Conservation (phyloP, 495 filamentous ascomycete genomes). For the Venustampulla echinocandica region DNA sequence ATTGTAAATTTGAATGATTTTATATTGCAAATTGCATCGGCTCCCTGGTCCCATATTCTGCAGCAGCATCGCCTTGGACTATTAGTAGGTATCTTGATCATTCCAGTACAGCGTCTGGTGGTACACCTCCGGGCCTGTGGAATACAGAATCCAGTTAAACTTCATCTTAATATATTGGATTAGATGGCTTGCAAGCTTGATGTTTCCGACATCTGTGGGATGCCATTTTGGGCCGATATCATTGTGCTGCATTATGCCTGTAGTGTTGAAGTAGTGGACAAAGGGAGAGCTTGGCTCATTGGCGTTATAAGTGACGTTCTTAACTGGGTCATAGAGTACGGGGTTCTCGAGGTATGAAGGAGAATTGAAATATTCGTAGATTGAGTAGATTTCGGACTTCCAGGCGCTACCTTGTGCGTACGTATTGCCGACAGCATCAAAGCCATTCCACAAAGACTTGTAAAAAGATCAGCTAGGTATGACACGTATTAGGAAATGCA, state of each 20-base stretch:
- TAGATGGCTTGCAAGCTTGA: constrained; percentile 60
- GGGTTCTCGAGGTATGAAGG: constrained; percentile 35
- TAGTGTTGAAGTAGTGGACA: constrained; percentile 62
- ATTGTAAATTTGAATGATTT: too few relatives aligned
- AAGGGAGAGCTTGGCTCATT: constrained; percentile 36
- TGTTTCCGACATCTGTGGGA: constrained; percentile 57
- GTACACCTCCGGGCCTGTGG: constrained; percentile 54
- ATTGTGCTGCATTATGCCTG: constrained; percentile 60
- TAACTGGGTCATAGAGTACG: constrained; percentile 34
- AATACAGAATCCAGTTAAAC: constrained; percentile 53
- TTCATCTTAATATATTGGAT: constrained; percentile 33
- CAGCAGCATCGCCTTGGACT: too few relatives aligned
- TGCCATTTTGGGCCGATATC: constrained; percentile 57
- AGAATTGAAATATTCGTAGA: constrained; percentile 50
- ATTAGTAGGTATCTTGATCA: constrained; percentile 41
- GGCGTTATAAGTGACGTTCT: constrained; percentile 30
- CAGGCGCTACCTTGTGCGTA: constrained; percentile 41
- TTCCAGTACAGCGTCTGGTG: constrained; percentile 58
- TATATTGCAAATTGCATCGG: not conserved
- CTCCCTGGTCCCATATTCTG: too few relatives aligned
- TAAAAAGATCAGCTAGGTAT: not conserved
- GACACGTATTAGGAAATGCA: not conserved
- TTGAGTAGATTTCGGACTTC: constrained; percentile 43
- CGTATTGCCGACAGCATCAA: constrained; percentile 42
- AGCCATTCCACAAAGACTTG: constrained; percentile 56